These are phyloP conservation scores for Aurifilum marmelostoma DNA, from an alignment of 2,329 filamentous ascomycete species.

Conservation along the genomic window DNA sequence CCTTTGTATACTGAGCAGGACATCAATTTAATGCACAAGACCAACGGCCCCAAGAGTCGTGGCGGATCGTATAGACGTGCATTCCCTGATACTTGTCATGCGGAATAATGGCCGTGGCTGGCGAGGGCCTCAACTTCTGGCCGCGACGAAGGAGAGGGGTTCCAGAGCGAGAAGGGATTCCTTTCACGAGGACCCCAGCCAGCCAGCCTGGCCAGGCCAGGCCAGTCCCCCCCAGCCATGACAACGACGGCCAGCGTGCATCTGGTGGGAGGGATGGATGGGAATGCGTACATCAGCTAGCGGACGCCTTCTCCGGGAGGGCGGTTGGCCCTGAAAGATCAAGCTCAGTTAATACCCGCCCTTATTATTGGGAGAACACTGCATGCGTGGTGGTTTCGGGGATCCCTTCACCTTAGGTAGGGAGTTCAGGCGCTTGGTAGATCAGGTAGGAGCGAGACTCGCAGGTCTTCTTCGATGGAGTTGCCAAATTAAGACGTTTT, in stretches of 20 bases:
- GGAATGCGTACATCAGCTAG: neutral
- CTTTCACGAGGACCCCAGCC: neutral
- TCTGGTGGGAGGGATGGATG: constrained; percentile 2
- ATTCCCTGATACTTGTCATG: constrained; percentile 7
- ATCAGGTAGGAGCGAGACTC: constrained; percentile 1
- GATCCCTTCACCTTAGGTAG: neutral
- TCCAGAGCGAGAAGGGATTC: neutral
- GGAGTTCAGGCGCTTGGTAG: neutral
- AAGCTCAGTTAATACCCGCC: constrained; percentile 13
- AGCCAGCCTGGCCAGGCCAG: neutral
- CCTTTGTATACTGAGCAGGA: neutral
- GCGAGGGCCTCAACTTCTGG: constrained; percentile 6
- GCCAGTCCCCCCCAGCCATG: neutral
- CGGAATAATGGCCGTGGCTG: constrained; percentile 9
- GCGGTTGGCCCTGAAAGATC: constrained; percentile 1
- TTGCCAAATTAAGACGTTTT: constrained; percentile 13
- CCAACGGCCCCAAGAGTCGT: neutral
- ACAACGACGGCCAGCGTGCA: neutral
- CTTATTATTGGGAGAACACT: constrained; percentile 13
- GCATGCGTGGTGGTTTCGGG: neutral
- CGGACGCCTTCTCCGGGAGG: neutral
- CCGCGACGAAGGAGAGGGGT: neutral
- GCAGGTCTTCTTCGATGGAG: constrained; percentile 6
- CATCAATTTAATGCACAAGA: neutral
- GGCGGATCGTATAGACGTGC: neutral